These are phyloP conservation scores for Protomyces inundatus DNA, from an alignment of 1,139 yeast genomes.

Conservation along the genomic window DNA sequence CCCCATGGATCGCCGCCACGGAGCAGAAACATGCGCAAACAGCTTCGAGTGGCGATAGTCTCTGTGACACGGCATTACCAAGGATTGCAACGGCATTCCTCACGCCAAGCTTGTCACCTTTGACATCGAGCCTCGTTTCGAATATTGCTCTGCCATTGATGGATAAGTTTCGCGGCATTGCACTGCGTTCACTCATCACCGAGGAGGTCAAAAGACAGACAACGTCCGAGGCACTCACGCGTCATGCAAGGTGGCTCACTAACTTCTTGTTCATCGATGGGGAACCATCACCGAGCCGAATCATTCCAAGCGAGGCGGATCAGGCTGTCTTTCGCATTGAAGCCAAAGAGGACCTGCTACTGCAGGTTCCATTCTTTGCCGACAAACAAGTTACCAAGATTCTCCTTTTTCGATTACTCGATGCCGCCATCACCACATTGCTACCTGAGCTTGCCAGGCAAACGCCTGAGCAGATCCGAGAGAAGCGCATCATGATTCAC, in stretches of 20 bases:
- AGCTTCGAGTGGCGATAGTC: not conserved
- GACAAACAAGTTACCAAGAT: constrained; percentile 8
- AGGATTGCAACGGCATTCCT: not conserved
- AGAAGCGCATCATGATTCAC: constrained; percentile 10
- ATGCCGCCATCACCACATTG: constrained; percentile 4
- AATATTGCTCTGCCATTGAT: not conserved
- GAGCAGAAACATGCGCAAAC: not conserved
- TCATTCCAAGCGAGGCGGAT: not conserved
- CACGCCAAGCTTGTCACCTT: not conserved
- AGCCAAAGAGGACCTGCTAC: not conserved
- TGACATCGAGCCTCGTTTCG: not conserved
- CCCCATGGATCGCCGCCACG: not conserved
- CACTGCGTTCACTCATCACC: not conserved
- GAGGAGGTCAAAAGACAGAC: not conserved
- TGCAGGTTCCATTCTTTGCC: constrained; percentile 4
- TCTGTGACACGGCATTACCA: not conserved
- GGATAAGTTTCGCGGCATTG: not conserved
- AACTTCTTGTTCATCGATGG: constrained; percentile 8
- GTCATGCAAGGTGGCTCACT: not conserved
- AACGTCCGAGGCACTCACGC: constrained; percentile 6
- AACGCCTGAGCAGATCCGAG: constrained; percentile 15
- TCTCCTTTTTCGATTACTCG: constrained; percentile 1
- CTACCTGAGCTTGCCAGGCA: constrained; percentile 14
- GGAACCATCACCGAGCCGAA: constrained; percentile 5
- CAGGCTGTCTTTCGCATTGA: not conserved